Base-by-base conservation (phyloP, 805 yeast species). In the Saturnispora dispora region DNA sequence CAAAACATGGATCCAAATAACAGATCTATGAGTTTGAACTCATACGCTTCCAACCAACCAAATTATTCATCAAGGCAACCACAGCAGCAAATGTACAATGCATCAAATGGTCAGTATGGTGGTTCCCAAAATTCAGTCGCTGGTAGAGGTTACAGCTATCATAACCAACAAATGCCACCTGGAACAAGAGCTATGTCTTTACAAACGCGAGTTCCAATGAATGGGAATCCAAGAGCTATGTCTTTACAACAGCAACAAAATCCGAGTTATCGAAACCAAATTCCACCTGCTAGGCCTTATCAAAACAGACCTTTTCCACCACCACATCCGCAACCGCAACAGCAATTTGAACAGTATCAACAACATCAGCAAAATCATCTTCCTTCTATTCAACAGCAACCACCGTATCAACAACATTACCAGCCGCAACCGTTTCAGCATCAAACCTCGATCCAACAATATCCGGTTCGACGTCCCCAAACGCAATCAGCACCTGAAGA, bases 191-290 rank as follows among this genome's bases (percentile, higher is more conserved):
- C 57, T 9, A 51, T 55, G 52, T 55, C 57, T 1, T 46, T 55
- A 22, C 60, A 61, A 48, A 33, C 54, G 2, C 41, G 57, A 43
- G 22, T 27, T 7, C 18, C 56, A 52, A 37, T 48, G 52, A 32
- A 11, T 32, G 35, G 48, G 47, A 55, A 60, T 42, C 64, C 65
- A 35, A 56, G 68, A 25, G 52, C 68, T 3, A 65, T 63, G 63
- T 58, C 63, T 5, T 49, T 62, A 11, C 23, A 48, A 25, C 52
- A 48, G 23, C 41, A 11, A 9, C 46, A 22, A 25, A n/a, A 11
- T 6, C 25, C 17, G 3, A 45, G 44, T 17, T 17, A 37, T 11
- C 41, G 41, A 3, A 37, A 18, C 4, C 41, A 18, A 11, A 8
- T 17, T 18, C 41, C 20, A 40, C n/a, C 20, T 17, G 10, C 3